phyloP scores from a whole-genome alignment of 2,329 filamentous ascomycete genomes.

The Tolypocladium tropicale region DNA sequence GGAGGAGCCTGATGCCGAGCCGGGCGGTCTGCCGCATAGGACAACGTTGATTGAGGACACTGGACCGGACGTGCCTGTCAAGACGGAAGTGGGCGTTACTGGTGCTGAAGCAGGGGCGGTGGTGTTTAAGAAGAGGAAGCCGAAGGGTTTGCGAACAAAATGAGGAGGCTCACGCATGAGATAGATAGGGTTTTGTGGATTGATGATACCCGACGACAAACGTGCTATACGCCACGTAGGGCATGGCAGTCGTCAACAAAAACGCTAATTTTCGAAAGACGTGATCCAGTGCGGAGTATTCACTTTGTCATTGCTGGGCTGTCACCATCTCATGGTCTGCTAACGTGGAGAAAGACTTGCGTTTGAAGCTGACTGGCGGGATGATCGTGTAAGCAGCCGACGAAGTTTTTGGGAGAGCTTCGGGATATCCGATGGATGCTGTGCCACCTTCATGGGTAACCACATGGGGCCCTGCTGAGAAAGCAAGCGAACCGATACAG shows the following conservation, averaged over 20 bases:
- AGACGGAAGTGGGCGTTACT: slow-evolving; percentile 26
- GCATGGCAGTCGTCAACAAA: not conserved
- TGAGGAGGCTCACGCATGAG: slow-evolving; percentile 15
- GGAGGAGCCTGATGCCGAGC: slow-evolving; percentile 22
- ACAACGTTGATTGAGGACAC: not conserved
- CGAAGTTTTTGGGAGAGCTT: not conserved
- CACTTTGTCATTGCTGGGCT: not conserved
- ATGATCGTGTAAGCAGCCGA: not conserved
- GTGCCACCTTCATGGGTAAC: not conserved
- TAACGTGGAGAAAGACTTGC: too few relatives aligned
- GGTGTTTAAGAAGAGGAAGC: slow-evolving; percentile 73
- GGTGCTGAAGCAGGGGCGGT: slow-evolving; percentile 32
- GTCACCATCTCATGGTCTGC: not conserved
- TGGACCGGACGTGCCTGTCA: not conserved
- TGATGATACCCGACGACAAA: slow-evolving; percentile 4
- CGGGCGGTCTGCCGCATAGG: slow-evolving; percentile 1
- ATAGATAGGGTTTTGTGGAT: not conserved
- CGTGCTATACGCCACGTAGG: not conserved
- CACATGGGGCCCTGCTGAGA: too few relatives aligned
- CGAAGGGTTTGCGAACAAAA: slow-evolving; percentile 53
- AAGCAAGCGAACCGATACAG: too few relatives aligned
- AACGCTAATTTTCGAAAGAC: too few relatives aligned
- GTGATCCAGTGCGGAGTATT: too few relatives aligned
- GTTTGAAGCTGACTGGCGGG: too few relatives aligned
- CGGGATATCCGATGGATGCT: not conserved